These are phyloP conservation scores for Orbilia ellipsospora DNA, from an alignment of 2,329 filamentous ascomycete species.

Conservation along the genomic window DNA sequence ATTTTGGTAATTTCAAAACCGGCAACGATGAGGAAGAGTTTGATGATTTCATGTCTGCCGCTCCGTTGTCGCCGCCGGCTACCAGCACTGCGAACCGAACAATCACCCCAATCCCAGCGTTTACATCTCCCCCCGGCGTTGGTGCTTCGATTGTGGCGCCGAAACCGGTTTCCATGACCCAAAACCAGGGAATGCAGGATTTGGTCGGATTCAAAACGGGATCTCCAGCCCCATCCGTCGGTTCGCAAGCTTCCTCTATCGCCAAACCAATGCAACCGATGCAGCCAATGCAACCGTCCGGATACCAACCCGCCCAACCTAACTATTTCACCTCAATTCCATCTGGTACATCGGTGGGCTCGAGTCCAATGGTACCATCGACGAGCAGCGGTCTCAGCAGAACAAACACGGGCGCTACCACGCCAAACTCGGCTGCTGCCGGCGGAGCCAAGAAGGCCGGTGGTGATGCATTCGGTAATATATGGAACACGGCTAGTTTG, in stretches of 20 bases:
- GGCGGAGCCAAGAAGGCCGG: slow-evolving; percentile 66
- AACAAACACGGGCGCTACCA: slow-evolving; percentile 59
- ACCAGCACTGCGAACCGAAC: slow-evolving; percentile 58
- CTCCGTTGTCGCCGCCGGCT: slow-evolving; percentile 67
- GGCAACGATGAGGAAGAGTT: slow-evolving; percentile 88
- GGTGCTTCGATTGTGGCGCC: slow-evolving; percentile 74
- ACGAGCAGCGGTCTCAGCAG: slow-evolving; percentile 61
- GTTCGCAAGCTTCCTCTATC: slow-evolving; percentile 65
- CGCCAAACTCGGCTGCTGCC: slow-evolving; percentile 62
- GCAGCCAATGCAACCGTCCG: slow-evolving; percentile 62
- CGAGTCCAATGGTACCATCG: slow-evolving; percentile 32
- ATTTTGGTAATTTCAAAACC: slow-evolving; percentile 64
- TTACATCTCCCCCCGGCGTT: slow-evolving; percentile 65
- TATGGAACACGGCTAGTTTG: slow-evolving; percentile 76
- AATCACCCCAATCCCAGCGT: slow-evolving; percentile 62
- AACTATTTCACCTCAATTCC: slow-evolving; percentile 93
- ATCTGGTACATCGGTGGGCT: slow-evolving; percentile 61
- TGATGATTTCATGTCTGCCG: slow-evolving; percentile 94
- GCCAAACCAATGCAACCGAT: slow-evolving; percentile 64
- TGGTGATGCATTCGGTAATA: slow-evolving; percentile 87
- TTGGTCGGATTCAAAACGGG: slow-evolving; percentile 83
- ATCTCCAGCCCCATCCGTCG: slow-evolving; percentile 73
- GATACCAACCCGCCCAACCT: slow-evolving; percentile 80
- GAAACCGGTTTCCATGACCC: slow-evolving; percentile 83
- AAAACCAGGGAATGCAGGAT: slow-evolving; percentile 81